Evolutionary conservation across 129 eudicot species (phyloP).

Genomic region (Flaveria robusta): DNA sequence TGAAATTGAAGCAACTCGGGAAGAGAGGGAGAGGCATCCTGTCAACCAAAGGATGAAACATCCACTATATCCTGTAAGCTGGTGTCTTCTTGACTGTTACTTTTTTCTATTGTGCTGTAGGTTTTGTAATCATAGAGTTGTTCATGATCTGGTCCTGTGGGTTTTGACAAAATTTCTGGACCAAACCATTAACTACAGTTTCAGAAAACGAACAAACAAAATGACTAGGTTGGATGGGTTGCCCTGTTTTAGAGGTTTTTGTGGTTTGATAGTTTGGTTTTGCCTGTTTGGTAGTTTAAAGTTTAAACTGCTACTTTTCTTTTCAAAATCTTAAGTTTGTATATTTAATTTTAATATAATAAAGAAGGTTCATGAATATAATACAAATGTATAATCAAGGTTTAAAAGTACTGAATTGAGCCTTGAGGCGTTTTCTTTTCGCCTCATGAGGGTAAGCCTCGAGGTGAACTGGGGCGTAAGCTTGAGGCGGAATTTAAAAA

Average conservation of each 20-base stretch:
- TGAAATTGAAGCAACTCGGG: conserved; percentile 66
- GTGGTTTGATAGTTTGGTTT: background rate
- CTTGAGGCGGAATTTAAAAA: no score
- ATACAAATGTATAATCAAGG: no score
- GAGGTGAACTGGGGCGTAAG: no score
- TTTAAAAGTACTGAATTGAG: no score
- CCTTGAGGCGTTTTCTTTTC: no score
- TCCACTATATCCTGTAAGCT: conserved; percentile 60
- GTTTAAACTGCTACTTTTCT: background rate
- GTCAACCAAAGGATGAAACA: conserved; percentile 74
- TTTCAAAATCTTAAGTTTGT: background rate
- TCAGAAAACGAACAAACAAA: background rate
- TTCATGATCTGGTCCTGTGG: background rate
- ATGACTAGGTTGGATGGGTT: background rate
- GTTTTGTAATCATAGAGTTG: background rate
- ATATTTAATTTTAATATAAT: background rate
- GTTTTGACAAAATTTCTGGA: background rate
- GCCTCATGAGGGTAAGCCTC: no score
- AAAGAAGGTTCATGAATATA: background rate
- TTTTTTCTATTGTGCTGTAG: background rate
- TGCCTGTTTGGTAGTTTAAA: background rate
- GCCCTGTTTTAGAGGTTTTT: background rate
- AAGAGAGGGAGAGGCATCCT: conserved; percentile 90
- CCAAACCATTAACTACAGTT: background rate
- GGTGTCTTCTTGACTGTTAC: background rate